phyloP scores from a whole-genome alignment of 2,329 filamentous ascomycete genomes.

The Fusarium subglutinans region DNA sequence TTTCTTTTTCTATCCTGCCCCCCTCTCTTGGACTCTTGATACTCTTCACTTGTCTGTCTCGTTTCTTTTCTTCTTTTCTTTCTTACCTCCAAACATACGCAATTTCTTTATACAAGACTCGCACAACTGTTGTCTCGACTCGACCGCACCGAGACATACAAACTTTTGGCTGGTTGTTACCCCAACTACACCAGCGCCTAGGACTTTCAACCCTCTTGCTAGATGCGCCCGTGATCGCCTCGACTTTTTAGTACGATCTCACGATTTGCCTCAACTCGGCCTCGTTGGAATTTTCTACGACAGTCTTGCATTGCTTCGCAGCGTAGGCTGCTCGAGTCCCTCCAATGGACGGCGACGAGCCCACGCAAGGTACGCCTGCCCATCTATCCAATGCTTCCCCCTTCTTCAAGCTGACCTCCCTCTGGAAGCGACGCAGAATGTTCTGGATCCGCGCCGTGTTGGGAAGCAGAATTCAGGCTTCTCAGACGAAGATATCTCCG shows the following conservation, averaged over 20 bases:
- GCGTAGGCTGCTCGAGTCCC: slow-evolving; percentile 44
- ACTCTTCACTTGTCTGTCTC: not conserved
- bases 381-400: not conserved
- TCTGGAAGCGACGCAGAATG: slow-evolving; percentile 75
- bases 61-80: slow-evolving; percentile 9
- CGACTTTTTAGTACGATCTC: not conserved
- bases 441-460: slow-evolving; percentile 80
- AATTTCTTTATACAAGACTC: not conserved
- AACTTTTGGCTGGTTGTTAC: slow-evolving; percentile 7
- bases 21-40: slow-evolving; percentile 27
- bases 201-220: slow-evolving; percentile 8
- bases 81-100: not conserved
- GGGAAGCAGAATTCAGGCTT: slow-evolving; percentile 86
- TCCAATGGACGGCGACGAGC: slow-evolving; percentile 57
- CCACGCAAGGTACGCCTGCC: slow-evolving; percentile 51
- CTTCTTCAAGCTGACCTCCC: slow-evolving; percentile 26
- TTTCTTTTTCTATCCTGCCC: slow-evolving; percentile 32
- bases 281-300: slow-evolving; percentile 16
- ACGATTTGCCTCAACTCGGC: slow-evolving; percentile 1
- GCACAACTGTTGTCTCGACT: not conserved
- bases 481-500: slow-evolving; percentile 81
- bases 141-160: slow-evolving; percentile 14
- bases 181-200: slow-evolving; percentile 10
- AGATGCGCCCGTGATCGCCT: slow-evolving; percentile 26
- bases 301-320: slow-evolving; percentile 35